Percentiles rank a stretch among this genome's conserved stretches.
Evolutionary conservation across 805 yeast species (phyloP).

Genomic region (Candida taoyuanica): DNA sequence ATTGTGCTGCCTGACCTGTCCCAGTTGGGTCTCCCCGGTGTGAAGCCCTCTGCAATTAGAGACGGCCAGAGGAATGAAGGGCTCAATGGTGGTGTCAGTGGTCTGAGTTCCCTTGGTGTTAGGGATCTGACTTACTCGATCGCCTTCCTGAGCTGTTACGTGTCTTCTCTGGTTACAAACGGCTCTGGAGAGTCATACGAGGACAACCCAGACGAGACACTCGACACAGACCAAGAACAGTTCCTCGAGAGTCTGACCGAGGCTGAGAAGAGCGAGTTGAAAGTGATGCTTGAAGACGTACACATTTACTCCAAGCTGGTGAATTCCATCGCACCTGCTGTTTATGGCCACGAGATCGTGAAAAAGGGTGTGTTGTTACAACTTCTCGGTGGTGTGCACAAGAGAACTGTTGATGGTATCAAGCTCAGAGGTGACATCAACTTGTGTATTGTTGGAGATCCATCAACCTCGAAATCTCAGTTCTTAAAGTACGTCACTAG

Average conservation of each 20-base stretch:
- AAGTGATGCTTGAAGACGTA: slow-evolving; percentile 86
- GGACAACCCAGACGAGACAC: slow-evolving; percentile 34
- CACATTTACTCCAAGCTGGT: slow-evolving; percentile 82
- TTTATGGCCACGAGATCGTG: slow-evolving; percentile 90
- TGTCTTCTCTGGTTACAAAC: slow-evolving; percentile 51
- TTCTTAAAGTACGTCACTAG: slow-evolving; percentile 89
- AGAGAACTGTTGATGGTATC: slow-evolving; percentile 88
- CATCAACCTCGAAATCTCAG: slow-evolving; percentile 95
- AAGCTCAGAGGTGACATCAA: slow-evolving; percentile 95
- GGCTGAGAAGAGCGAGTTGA: slow-evolving; percentile 78
- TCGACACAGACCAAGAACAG: slow-evolving; percentile 70
- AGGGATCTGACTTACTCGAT: slow-evolving; percentile 89
- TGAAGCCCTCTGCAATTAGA: slow-evolving; percentile 77
- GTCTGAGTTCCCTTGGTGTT: slow-evolving; percentile 79
- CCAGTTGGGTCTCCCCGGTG: slow-evolving; percentile 92
- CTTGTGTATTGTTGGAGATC: slow-evolving; percentile 95
- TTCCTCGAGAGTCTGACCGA: slow-evolving; percentile 74
- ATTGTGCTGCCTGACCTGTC: slow-evolving; percentile 93
- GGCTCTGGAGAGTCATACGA: slow-evolving; percentile 34
- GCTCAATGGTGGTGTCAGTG: slow-evolving; percentile 79
- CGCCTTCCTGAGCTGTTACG: slow-evolving; percentile 91
- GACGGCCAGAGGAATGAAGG: slow-evolving; percentile 59
- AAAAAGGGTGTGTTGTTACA: slow-evolving; percentile 90
- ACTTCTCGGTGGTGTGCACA: slow-evolving; percentile 93
- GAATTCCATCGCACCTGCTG: slow-evolving; percentile 90